Percentiles rank a stretch among this genome's conserved stretches.
These are phyloP conservation scores for Oryza brachyantha DNA, from an alignment of 176 grass and related monocot species.

Conservation along the genomic window DNA sequence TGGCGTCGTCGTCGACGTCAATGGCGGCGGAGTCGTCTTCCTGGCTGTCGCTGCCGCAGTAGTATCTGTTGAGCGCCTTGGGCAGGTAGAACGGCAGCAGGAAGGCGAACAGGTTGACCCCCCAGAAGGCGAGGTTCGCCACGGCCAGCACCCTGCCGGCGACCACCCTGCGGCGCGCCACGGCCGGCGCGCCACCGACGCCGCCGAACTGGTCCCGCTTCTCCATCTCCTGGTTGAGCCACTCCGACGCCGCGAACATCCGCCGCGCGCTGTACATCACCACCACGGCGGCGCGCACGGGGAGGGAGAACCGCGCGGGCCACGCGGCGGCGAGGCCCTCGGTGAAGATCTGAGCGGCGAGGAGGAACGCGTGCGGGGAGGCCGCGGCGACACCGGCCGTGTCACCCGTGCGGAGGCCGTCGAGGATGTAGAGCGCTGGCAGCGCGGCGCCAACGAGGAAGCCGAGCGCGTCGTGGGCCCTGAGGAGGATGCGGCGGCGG, in stretches of 20 bases:
- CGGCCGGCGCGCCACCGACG: constrained; percentile 2
- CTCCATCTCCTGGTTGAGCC: constrained; percentile 57
- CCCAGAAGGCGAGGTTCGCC: constrained; percentile 67
- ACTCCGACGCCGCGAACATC: constrained; percentile 69
- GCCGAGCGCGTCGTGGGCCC: constrained; percentile 31
- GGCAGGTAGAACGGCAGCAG: constrained; percentile 75
- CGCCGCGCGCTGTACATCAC: constrained; percentile 67
- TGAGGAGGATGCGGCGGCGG: constrained; percentile 29
- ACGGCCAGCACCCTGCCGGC: constrained; percentile 55
- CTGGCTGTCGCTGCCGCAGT: constrained; percentile 5
- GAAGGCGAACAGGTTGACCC: constrained; percentile 67
- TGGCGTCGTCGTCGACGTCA: not conserved
- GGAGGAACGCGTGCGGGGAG: constrained; percentile 76
- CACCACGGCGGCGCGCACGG: constrained; percentile 54
- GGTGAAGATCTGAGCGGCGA: constrained; percentile 70
- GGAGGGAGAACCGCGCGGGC: constrained; percentile 60
- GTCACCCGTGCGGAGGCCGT: constrained; percentile 53
- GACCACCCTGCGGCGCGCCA: constrained; percentile 22
- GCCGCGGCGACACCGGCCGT: constrained; percentile 40
- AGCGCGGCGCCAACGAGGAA: constrained; percentile 63
- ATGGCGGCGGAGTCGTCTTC: not conserved
- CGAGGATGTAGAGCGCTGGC: constrained; percentile 66
- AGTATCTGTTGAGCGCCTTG: constrained; percentile 56
- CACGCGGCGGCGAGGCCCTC: constrained; percentile 64
- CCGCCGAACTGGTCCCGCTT: constrained; percentile 19